Percentiles rank a stretch among this genome's conserved stretches.
Evolutionary conservation across 2,329 filamentous ascomycete genomes (phyloP).

Genomic region (Cryphonectria nitschkei): DNA sequence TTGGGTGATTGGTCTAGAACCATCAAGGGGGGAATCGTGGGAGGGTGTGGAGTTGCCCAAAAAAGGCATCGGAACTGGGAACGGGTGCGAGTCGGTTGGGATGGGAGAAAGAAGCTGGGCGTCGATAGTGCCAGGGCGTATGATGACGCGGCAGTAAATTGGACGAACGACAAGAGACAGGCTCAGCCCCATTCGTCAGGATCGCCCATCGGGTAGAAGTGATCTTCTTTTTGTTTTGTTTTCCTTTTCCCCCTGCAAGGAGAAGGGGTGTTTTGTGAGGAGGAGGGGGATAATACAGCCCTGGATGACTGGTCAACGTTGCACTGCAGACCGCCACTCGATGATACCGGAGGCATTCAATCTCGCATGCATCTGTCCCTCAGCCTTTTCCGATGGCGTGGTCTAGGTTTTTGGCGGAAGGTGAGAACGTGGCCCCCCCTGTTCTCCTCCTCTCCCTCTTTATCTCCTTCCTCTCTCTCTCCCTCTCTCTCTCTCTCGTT

Average conservation of each 20-base stretch:
- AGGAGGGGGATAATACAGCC: background rate
- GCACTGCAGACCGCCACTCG: background rate
- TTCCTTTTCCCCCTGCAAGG: no score
- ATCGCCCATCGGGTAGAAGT: background rate
- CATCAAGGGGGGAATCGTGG: no score
- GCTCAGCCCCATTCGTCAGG: background rate
- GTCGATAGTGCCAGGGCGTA: background rate
- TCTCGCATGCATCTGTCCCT: background rate
- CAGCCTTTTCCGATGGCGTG: background rate
- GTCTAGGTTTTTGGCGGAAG: background rate
- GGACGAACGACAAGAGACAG: background rate
- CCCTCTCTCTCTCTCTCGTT: no score
- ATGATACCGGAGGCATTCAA: background rate
- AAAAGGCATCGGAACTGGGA: no score
- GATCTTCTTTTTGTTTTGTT: no score
- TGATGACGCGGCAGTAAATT: background rate
- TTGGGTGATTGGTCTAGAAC: no score
- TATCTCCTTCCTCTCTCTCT: background rate
- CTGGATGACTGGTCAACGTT: constrained; percentile 1
- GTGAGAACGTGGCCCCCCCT: background rate
- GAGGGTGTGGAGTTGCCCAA: no score
- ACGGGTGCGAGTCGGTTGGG: no score
- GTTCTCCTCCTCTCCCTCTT: no score
- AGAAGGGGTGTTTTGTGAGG: background rate
- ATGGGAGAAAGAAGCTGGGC: background rate